Evolutionary conservation across 148 eudicot genomes (phyloP), one percentile per base, ranked within the genome.

Genomic region (Simmondsia chinensis): DNA sequence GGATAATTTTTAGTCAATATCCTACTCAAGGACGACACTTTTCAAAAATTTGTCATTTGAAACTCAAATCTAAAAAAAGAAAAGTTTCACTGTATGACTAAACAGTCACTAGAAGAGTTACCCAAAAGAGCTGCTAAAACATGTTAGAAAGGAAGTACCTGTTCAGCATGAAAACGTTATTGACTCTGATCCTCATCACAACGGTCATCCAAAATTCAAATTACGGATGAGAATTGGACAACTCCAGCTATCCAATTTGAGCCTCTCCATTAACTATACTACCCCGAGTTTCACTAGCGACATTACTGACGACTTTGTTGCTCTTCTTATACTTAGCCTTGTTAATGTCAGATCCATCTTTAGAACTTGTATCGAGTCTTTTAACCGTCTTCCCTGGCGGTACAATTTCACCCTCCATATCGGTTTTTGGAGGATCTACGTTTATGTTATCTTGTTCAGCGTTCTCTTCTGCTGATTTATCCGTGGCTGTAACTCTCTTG

Each of bases 191-290:
- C n/a, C n/a, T n/a, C n/a, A n/a, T n/a, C n/a, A n/a, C n/a, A n/a
- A n/a, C n/a, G n/a, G n/a, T n/a, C n/a, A n/a, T n/a, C n/a, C n/a
- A n/a, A n/a, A n/a, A n/a, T n/a, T n/a, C n/a, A n/a, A n/a, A n/a
- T n/a, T n/a, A n/a, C n/a, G n/a, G n/a, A n/a, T n/a, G n/a, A n/a
- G n/a, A n/a, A n/a, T n/a, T n/a, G n/a, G n/a, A n/a, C n/a, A n/a
- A 35, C 20, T 24, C 29, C 17, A 37, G 27, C 54, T 56, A 80
- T 52, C 87, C 80, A 39, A 72, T 61, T 76, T 74, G 74, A 25
- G 84, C 81, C 52, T 79, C 87, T 22, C 73, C 83, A 57, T 84
- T 76, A 21, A 81, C 65, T 8, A 72, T 56, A 27, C 59, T 52
- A 59, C 68, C 74, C 62, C 61, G 73, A 60, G 54, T 50, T 31